A percentile compares a stretch with the other conserved stretches of the same genome.
Conservation (phyloP, 495 filamentous ascomycete genomes). For the Penicillium lividum region DNA sequence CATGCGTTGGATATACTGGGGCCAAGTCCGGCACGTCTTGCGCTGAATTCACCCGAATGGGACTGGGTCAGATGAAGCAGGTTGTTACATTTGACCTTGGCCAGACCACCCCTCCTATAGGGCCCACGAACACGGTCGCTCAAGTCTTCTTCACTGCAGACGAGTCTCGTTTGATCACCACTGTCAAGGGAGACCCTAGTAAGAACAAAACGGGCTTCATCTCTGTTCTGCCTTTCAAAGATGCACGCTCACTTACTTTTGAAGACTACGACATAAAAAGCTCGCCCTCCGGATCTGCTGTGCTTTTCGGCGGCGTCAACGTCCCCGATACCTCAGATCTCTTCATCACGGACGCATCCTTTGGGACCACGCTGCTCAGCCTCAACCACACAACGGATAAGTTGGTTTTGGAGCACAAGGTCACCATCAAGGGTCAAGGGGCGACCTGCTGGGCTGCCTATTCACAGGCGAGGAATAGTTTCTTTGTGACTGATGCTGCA, state of each 20-base stretch:
- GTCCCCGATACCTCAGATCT: conserved; percentile 43
- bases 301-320: conserved; percentile 53
- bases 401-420: conserved; percentile 1
- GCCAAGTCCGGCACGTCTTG: conserved; percentile 56
- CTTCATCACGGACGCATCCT: conserved; percentile 56
- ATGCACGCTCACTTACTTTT: conserved; percentile 6
- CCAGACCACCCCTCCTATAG: conserved; percentile 45
- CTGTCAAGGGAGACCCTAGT: conserved; percentile 56
- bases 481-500: conserved; percentile 56
- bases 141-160: conserved; percentile 58
- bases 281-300: conserved; percentile 50
- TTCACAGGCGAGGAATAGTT: conserved; percentile 30
- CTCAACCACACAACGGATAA: conserved; percentile 21
- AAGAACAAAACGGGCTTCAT: conserved; percentile 57
- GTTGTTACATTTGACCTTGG: not conserved
- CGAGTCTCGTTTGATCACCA: conserved; percentile 50
- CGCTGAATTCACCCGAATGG: conserved; percentile 36
- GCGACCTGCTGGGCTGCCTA: conserved; percentile 59
- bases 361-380: conserved; percentile 50
- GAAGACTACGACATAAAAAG: conserved; percentile 28
- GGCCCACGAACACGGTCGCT: conserved; percentile 54
- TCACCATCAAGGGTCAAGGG: conserved; percentile 46
- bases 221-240: conserved; percentile 45
- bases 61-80: conserved; percentile 32
- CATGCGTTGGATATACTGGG: conserved; percentile 58